Percentiles rank a stretch among this genome's conserved stretches.
phyloP scores from a whole-genome alignment of 441 rosid genomes.

The Monsonia emarginata region DNA sequence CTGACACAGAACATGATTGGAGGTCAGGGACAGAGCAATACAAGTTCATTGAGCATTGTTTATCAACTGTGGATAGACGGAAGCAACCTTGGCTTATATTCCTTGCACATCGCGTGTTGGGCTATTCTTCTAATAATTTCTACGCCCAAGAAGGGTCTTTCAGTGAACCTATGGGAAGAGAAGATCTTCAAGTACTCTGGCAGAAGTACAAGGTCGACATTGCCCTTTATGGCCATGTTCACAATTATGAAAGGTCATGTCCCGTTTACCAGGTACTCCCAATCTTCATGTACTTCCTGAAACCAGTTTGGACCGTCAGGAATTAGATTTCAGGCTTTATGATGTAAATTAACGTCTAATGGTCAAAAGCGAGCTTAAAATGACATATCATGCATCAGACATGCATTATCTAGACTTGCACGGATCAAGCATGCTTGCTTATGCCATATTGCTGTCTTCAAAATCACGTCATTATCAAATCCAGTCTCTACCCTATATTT shows the following conservation, averaged over 20 bases:
- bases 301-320: no score
- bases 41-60: not conserved
- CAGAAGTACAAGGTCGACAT: constrained; percentile 80
- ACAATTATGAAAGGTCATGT: constrained; percentile 74
- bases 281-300: not conserved
- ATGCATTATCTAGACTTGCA: no score
- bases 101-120: constrained; percentile 76
- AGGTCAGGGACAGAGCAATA: constrained; percentile 1
- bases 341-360: no score
- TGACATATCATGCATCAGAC: no score
- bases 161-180: constrained; percentile 80
- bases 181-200: constrained; percentile 73
- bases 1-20: constrained; percentile 43
- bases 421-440: no score
- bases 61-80: not conserved
- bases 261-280: constrained; percentile 68
- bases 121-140: constrained; percentile 51
- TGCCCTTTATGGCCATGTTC: constrained; percentile 71
- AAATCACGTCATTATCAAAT: no score
- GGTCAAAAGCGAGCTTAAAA: no score
- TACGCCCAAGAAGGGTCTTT: constrained; percentile 60
- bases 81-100: constrained; percentile 81
- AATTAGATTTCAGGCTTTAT: no score
- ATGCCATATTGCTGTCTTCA: no score
- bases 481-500: no score